Conservation (phyloP, 176 grass and related monocot genomes). For the Oropetium thomaeum region DNA sequence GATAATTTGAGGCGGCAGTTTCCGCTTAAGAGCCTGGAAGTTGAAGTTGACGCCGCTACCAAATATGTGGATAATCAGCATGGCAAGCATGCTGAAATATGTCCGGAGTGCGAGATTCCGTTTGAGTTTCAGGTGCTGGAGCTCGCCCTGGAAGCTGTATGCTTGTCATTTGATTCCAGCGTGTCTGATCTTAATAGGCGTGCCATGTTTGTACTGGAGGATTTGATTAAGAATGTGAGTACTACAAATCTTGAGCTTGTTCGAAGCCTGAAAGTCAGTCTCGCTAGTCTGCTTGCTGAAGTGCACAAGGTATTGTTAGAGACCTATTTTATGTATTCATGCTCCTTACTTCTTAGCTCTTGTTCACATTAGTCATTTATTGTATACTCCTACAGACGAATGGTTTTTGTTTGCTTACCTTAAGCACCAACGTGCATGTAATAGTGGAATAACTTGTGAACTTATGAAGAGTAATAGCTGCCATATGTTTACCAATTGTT, state of each 20-base stretch:
- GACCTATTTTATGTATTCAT: background rate
- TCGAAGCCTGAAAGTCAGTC: slow-evolving; percentile 57
- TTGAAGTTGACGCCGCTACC: slow-evolving; percentile 17
- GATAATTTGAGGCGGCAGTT: slow-evolving; percentile 62
- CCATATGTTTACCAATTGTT: background rate
- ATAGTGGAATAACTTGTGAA: background rate
- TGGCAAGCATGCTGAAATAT: background rate
- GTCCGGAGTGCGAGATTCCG: slow-evolving; percentile 45
- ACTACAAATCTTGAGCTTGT: slow-evolving; percentile 66
- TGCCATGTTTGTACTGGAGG: slow-evolving; percentile 58
- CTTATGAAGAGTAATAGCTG: background rate
- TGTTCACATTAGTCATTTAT: background rate
- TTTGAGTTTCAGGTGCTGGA: slow-evolving; percentile 86
- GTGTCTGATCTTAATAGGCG: slow-evolving; percentile 55
- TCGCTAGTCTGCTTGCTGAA: slow-evolving; percentile 55
- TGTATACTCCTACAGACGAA: background rate
- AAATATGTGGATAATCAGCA: slow-evolving; percentile 8
- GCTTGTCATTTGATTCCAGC: slow-evolving; percentile 45
- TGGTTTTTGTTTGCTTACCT: background rate
- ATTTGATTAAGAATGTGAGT: slow-evolving; percentile 60
- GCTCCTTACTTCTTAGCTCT: background rate
- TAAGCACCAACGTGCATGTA: background rate
- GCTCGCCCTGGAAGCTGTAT: slow-evolving; percentile 66
- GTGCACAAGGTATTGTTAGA: slow-evolving; percentile 62
- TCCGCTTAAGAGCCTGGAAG: slow-evolving; percentile 40